A percentile compares a stretch with the other conserved stretches of the same genome.
Evolutionary conservation across 768 basidiomycete genomes (phyloP).

Genomic region (Leccinellum rugosiceps): DNA sequence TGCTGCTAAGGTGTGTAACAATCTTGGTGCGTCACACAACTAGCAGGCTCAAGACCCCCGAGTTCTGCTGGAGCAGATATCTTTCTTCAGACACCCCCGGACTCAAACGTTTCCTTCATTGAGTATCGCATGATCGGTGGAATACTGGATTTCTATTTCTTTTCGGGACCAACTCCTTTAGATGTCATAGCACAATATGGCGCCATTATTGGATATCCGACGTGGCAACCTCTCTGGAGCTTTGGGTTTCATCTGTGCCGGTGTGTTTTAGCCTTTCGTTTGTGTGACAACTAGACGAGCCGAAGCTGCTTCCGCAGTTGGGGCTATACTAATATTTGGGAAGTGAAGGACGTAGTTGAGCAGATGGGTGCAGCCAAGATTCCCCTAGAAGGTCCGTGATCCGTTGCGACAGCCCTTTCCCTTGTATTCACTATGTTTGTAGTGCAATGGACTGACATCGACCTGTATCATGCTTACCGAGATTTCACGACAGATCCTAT

Average conservation of each 20-base stretch:
- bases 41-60: slow-evolving; percentile 5
- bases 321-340: slow-evolving; percentile 49
- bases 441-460: slow-evolving; percentile 79
- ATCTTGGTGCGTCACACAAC: neutral
- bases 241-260: slow-evolving; percentile 76
- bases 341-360: slow-evolving; percentile 49
- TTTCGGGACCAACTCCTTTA: slow-evolving; percentile 50
- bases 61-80: slow-evolving; percentile 69
- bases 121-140: slow-evolving; percentile 75
- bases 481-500: slow-evolving; percentile 68
- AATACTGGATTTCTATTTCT: slow-evolving; percentile 73
- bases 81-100: slow-evolving; percentile 56
- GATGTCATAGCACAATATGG: slow-evolving; percentile 68
- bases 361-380: slow-evolving; percentile 64
- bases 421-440: neutral
- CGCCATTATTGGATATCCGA: slow-evolving; percentile 58
- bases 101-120: slow-evolving; percentile 53
- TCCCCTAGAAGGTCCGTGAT: slow-evolving; percentile 58
- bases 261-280: slow-evolving; percentile 24
- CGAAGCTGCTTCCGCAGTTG: slow-evolving; percentile 21
- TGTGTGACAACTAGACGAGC: neutral
- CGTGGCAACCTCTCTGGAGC: slow-evolving; percentile 69
- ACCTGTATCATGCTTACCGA: slow-evolving; percentile 64
- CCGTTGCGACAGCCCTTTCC: neutral
- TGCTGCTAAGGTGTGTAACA: slow-evolving; percentile 53